Evolutionary conservation across 73 alveolate genomes (phyloP).

Genomic region (Paramecium biaurelia): DNA sequence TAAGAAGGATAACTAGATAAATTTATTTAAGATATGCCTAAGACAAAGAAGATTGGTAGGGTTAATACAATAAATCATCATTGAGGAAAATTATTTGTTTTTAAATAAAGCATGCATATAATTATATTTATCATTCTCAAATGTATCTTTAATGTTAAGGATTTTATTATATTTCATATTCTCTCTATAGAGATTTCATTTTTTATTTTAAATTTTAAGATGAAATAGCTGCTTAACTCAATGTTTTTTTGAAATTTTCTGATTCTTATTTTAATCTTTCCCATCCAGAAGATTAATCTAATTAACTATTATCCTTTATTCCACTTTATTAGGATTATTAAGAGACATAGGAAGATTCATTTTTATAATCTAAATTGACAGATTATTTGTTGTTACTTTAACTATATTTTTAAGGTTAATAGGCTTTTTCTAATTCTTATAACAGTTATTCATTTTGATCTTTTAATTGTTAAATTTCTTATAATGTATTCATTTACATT

Average conservation of each 20-base stretch:
- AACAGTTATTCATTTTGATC: slow-evolving; percentile 21
- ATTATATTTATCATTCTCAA: neutral
- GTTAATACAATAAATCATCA: neutral
- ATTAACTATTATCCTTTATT: neutral
- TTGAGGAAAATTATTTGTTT: neutral
- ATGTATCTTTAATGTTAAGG: neutral
- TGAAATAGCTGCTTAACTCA: slow-evolving; percentile 44
- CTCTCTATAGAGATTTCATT: neutral
- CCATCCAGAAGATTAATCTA: slow-evolving; percentile 29
- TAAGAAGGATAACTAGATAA: slow-evolving; percentile 5
- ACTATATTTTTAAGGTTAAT: slow-evolving; percentile 1
- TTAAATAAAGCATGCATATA: neutral
- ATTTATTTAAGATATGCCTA: slow-evolving; percentile 44
- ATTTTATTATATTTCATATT: slow-evolving; percentile 4
- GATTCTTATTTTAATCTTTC: slow-evolving; percentile 39
- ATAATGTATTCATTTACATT: neutral
- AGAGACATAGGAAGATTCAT: neutral
- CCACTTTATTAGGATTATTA: neutral
- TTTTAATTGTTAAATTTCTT: neutral
- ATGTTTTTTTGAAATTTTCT: slow-evolving; percentile 6
- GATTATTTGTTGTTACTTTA: neutral
- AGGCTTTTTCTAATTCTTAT: slow-evolving; percentile 1
- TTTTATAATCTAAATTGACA: neutral
- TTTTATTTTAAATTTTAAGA: slow-evolving; percentile 36
- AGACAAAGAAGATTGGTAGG: slow-evolving; percentile 4